These are phyloP conservation scores for Dryas alaskensis DNA, from an alignment of 306 rosid species.

Conservation along the genomic window DNA sequence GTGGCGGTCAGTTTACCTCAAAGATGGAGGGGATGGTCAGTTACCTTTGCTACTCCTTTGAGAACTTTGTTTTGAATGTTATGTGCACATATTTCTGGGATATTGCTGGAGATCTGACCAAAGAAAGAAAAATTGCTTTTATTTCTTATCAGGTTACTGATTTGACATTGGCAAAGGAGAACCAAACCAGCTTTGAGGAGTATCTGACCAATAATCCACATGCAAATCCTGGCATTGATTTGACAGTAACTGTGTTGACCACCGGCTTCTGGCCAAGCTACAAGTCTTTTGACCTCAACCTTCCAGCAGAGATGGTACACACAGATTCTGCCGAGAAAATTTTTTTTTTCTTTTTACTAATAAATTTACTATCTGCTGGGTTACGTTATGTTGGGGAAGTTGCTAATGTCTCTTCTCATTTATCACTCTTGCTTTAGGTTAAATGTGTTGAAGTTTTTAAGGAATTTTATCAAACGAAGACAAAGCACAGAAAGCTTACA, in stretches of 20 bases:
- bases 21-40: constrained; percentile 61
- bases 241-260: constrained; percentile 53
- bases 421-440: constrained; percentile 28
- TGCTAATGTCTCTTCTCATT: not conserved
- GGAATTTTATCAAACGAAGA: constrained; percentile 51
- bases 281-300: constrained; percentile 53
- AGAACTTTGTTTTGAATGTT: constrained; percentile 12
- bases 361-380: not conserved
- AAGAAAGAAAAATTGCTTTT: not conserved
- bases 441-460: constrained; percentile 49
- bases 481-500: constrained; percentile 52
- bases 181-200: constrained; percentile 49
- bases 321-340: not conserved
- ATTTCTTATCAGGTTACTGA: constrained; percentile 39
- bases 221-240: constrained; percentile 44
- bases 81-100: not conserved
- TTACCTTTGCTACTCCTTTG: not conserved
- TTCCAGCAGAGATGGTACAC: constrained; percentile 50
- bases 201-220: constrained; percentile 35
- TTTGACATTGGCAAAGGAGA: constrained; percentile 51
- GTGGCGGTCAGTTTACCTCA: constrained; percentile 55
- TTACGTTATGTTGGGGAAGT: not conserved
- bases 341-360: not conserved
- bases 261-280: constrained; percentile 60
- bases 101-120: not conserved